phyloP scores from a whole-genome alignment of 352 stramenopile species.

The Globisporangium uncinulatum region DNA sequence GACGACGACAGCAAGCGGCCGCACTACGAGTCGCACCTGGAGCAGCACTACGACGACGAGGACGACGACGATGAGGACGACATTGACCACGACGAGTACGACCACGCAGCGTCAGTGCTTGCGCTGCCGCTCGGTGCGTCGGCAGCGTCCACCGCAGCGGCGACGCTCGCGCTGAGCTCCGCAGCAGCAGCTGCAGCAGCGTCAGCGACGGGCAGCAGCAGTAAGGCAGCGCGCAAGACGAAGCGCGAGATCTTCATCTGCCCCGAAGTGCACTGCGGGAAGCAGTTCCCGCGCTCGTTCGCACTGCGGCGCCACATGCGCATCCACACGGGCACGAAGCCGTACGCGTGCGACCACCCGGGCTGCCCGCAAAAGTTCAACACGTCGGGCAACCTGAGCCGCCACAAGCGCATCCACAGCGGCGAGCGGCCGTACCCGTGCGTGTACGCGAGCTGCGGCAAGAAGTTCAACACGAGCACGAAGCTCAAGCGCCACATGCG shows the following conservation, averaged over 20 bases:
- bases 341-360: constrained; percentile 45
- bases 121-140: constrained; percentile 1
- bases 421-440: constrained; percentile 80
- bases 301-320: constrained; percentile 77
- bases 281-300: constrained; percentile 81
- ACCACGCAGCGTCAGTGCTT: constrained; percentile 6
- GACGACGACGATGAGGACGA: not conserved
- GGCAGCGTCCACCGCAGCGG: not conserved
- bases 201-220: too few relatives aligned
- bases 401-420: constrained; percentile 85
- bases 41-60: constrained; percentile 6
- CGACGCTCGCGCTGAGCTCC: not conserved
- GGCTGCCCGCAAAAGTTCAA: constrained; percentile 38
- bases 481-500: constrained; percentile 88
- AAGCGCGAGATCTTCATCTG: constrained; percentile 50
- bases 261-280: constrained; percentile 72
- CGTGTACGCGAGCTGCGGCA: constrained; percentile 68
- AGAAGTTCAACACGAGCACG: constrained; percentile 87
- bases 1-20: constrained; percentile 7
- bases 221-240: constrained; percentile 13
- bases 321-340: constrained; percentile 81
- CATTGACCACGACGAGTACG: not conserved
- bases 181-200: not conserved
- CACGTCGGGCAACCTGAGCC: constrained; percentile 83
- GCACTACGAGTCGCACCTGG: constrained; percentile 4